Evolutionary conservation across 257 asterid genomes (phyloP).

Genomic region (Fraxinus excelsior): DNA sequence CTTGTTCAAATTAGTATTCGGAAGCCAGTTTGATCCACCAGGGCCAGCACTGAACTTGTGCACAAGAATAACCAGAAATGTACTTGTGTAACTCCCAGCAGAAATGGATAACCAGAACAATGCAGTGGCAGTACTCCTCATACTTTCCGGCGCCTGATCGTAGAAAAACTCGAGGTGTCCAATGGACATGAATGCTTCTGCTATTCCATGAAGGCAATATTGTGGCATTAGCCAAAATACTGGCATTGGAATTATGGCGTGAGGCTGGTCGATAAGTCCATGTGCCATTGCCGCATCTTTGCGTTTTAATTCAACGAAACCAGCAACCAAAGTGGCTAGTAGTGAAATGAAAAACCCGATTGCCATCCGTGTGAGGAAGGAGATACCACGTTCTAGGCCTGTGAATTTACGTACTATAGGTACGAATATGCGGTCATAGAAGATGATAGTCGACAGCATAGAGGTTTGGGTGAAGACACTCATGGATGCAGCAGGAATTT

Average conservation of each 20-base stretch:
- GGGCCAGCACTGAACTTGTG: slow-evolving; percentile 49
- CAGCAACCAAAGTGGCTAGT: slow-evolving; percentile 71
- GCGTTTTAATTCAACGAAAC: slow-evolving; percentile 59
- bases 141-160: slow-evolving; percentile 93
- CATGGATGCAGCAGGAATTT: slow-evolving; percentile 86
- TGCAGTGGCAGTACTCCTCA: slow-evolving; percentile 80
- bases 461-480: slow-evolving; percentile 63
- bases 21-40: slow-evolving; percentile 81
- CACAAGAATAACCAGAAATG: slow-evolving; percentile 60
- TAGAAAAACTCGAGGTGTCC: slow-evolving; percentile 86
- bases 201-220: slow-evolving; percentile 71
- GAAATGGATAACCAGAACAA: slow-evolving; percentile 76
- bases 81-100: slow-evolving; percentile 72
- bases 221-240: slow-evolving; percentile 77
- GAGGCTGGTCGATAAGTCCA: slow-evolving; percentile 48
- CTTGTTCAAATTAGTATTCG: slow-evolving; percentile 59
- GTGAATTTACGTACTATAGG: slow-evolving; percentile 59
- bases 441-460: slow-evolving; percentile 61
- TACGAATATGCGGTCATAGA: slow-evolving; percentile 71
- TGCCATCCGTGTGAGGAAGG: slow-evolving; percentile 75
- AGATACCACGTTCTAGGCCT: slow-evolving; percentile 74
- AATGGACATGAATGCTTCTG: slow-evolving; percentile 86
- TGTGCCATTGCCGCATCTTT: slow-evolving; percentile 48
- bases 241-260: slow-evolving; percentile 55
- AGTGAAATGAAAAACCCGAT: slow-evolving; percentile 60